Evolutionary conservation across 352 stramenopile species (phyloP).

Genomic region (Pythium volutum): DNA sequence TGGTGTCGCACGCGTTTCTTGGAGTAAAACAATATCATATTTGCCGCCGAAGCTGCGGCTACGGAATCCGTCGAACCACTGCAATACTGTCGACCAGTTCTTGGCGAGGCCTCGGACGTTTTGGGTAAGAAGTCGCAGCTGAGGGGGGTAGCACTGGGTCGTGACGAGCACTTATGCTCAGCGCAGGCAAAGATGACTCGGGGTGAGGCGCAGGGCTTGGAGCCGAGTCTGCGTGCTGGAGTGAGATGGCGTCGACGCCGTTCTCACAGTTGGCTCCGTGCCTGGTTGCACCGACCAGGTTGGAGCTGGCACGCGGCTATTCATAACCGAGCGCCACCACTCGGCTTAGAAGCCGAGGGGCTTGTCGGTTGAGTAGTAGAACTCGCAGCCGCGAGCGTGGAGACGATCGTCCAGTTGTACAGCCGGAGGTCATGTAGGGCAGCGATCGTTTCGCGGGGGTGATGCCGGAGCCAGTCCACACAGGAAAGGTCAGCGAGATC

Average conservation of each 20-base stretch:
- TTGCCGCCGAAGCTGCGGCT: not conserved
- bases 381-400: not conserved
- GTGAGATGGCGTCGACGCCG: conserved; percentile 3
- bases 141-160: not conserved
- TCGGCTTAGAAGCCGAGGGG: not conserved
- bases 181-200: not conserved
- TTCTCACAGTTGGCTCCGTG: not conserved
- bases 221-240: too few species aligned
- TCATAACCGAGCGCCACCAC: conserved; percentile 1
- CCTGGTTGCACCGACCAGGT: not conserved
- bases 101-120: conserved; percentile 1
- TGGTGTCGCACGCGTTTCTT: not conserved
- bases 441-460: not conserved
- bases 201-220: not conserved
- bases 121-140: not conserved
- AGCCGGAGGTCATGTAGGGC: not conserved
- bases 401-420: not conserved
- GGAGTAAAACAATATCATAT: not conserved
- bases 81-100: not conserved
- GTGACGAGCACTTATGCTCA: not conserved
- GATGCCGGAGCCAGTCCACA: not conserved
- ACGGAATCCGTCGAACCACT: not conserved
- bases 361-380: not conserved
- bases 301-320: not conserved
- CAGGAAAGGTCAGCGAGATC: not conserved